These are phyloP conservation scores for Ceratobasidium sp. DNA, from an alignment of 1,284 basidiomycete species.

Conservation along the genomic window DNA sequence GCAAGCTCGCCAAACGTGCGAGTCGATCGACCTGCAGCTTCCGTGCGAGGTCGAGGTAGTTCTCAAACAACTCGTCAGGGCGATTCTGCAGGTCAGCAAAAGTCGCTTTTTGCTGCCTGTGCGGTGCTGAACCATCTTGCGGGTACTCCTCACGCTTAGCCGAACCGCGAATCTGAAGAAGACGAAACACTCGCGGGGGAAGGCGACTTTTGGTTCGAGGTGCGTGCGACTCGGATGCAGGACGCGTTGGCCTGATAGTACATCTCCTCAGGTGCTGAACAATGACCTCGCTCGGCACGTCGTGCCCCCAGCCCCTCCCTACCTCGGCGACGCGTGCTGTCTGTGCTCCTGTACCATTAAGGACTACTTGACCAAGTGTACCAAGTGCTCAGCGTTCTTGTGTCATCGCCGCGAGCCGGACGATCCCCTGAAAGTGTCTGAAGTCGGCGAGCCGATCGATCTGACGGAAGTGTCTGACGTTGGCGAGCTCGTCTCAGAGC, in stretches of 20 bases:
- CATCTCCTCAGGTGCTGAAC: slow-evolving; percentile 4
- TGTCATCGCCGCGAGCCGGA: slow-evolving; percentile 12
- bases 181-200: background rate
- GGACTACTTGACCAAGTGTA: slow-evolving; percentile 22
- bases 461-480: background rate
- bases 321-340: background rate
- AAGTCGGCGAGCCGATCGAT: background rate
- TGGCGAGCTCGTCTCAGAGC: background rate
- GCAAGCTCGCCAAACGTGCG: background rate
- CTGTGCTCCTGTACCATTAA: background rate
- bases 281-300: background rate
- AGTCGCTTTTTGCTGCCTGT: too few species aligned
- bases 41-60: background rate
- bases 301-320: background rate
- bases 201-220: slow-evolving; percentile 27
- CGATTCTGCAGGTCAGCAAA: slow-evolving; percentile 7
- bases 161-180: background rate
- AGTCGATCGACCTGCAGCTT: slow-evolving; percentile 26
- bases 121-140: too few species aligned
- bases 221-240: background rate
- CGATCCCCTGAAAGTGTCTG: background rate
- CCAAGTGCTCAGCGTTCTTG: background rate
- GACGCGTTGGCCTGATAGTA: background rate
- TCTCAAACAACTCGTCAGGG: background rate
- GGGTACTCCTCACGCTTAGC: too few species aligned